Evolutionary conservation across 345 rosid species (phyloP), one percentile per base, ranked within the genome.

Genomic region (Salix dunnii): DNA sequence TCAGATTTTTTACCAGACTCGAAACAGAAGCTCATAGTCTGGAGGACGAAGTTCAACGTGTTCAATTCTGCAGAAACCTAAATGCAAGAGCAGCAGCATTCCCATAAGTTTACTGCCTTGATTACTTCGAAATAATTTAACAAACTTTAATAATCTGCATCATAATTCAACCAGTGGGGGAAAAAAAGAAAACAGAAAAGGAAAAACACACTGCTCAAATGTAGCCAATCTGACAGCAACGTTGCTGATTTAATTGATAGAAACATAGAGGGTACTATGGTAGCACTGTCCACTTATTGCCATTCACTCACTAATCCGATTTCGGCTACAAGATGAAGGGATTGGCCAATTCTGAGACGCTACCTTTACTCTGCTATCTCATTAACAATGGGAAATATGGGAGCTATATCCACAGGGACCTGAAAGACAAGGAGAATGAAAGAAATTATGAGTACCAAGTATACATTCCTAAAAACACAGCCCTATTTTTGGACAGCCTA

Each of bases 371-470:
- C 81, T 71, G 79, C 12, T 70, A 86, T 71, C 49, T 79, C 38
- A 43, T 86, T 72, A 55, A 89, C 97, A 28, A 82, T 58, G 0
- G 97, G 82, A 82, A 94, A 92, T 74, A 86, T 77, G 20, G 96
- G 97, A 84, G 83, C 84, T 70, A 92, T 94, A 77, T 92, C 97
- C 72, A 91, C 93, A 0, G 98, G 92, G 18, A 94, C 98, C 98
- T 94, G 81, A 68, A 79, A 53, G 11, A 18, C 30, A 73, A 1
- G 42, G 18, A 28, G 46, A 73, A 58, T 48, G 75, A 74, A 51
- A 5, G 10, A 67, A 61, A 38, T 38, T 27, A 46, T 46, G 4
- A 1, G 51, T 3, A 46, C 4, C 51, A 46, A 46, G 51, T 46
- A 14, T 16, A 16, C 20, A 46, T 46, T 46, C 51, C 20, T 1